Evolutionary conservation across 208 protist genomes (phyloP).

Genomic region (Trypanosoma conorhini): DNA sequence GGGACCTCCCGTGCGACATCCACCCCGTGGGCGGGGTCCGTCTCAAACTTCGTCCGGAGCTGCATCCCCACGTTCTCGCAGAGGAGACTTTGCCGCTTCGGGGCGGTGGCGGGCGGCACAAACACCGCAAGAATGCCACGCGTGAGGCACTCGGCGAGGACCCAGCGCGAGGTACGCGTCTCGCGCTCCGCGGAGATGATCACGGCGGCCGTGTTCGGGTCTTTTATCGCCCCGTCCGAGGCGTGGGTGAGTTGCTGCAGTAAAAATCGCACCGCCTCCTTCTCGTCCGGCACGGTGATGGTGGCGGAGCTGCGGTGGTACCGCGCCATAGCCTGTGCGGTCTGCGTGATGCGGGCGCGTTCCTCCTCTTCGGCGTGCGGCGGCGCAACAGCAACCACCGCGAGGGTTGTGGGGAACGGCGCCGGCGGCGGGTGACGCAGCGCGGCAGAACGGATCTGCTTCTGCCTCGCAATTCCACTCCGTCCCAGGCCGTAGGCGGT

Average conservation of each 20-base stretch:
- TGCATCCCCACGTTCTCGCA: slow-evolving; percentile 44
- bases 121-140: slow-evolving; percentile 67
- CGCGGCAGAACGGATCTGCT: background rate
- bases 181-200: slow-evolving; percentile 59
- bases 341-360: slow-evolving; percentile 32
- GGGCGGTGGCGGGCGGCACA: slow-evolving; percentile 37
- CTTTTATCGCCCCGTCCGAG: slow-evolving; percentile 26
- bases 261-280: slow-evolving; percentile 59
- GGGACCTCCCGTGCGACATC: slow-evolving; percentile 67
- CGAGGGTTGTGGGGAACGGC: slow-evolving; percentile 56
- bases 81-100: slow-evolving; percentile 38
- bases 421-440: slow-evolving; percentile 35
- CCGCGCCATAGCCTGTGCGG: slow-evolving; percentile 51
- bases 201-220: slow-evolving; percentile 60
- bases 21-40: slow-evolving; percentile 71
- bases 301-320: slow-evolving; percentile 53
- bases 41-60: slow-evolving; percentile 59
- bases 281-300: slow-evolving; percentile 48
- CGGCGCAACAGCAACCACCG: slow-evolving; percentile 56
- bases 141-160: slow-evolving; percentile 77
- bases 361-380: slow-evolving; percentile 51
- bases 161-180: slow-evolving; percentile 68
- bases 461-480: background rate
- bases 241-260: slow-evolving; percentile 35
- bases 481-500: background rate